Percentiles rank a stretch among this genome's conserved stretches.
Conservation (phyloP, 129 eudicot species). For the Helianthus annuus region HanXRQr2.0-SUNRISE NC_035445.2:92903477-92903976, state of each 20-base stretch:
- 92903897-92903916: conserved; percentile 80
- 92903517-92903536: neutral
- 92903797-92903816: conserved; percentile 78
- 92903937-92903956: conserved; percentile 22
- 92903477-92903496: too few species aligned
- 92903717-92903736: conserved; percentile 86
- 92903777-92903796: conserved; percentile 84
- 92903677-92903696: conserved; percentile 10
- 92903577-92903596: conserved; percentile 7
- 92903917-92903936: conserved; percentile 88
- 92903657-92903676: conserved; percentile 4
- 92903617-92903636: neutral
- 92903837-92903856: conserved; percentile 86
- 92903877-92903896: conserved; percentile 88
- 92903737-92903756: conserved; percentile 86
- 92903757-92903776: conserved; percentile 83
- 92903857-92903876: conserved; percentile 83
- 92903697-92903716: conserved; percentile 57
- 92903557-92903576: neutral
- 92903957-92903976: neutral
- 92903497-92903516: neutral
- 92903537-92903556: neutral
- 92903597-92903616: conserved; percentile 6
- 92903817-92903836: conserved; percentile 75
- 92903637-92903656: neutral